These are phyloP conservation scores for Phlyctochytrium bullatum DNA, from an alignment of 192 early-diverging fungal species.

Conservation along the genomic window DNA sequence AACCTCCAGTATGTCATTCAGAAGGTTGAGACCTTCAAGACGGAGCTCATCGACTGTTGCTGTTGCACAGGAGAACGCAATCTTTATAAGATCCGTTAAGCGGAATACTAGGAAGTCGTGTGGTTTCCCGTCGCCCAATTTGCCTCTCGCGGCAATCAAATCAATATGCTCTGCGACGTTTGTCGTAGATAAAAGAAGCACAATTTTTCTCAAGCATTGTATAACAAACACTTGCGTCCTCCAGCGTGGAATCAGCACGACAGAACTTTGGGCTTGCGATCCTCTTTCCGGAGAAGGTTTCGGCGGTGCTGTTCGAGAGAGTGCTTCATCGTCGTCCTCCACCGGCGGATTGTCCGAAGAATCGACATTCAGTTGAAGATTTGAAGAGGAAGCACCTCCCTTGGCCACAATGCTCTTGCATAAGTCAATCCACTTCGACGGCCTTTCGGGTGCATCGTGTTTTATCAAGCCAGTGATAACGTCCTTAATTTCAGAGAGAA, in stretches of 20 bases:
- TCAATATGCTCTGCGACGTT: conserved; percentile 68
- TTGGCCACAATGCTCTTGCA: conserved; percentile 76
- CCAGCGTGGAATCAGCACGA: conserved; percentile 62
- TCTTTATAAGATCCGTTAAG: conserved; percentile 82
- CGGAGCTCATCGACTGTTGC: conserved; percentile 70
- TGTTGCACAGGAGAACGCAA: conserved; percentile 87
- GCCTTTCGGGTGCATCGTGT: conserved; percentile 53
- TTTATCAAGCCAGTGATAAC: conserved; percentile 39
- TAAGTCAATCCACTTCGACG: conserved; percentile 80
- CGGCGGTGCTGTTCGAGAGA: conserved; percentile 15
- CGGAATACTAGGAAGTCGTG: conserved; percentile 73
- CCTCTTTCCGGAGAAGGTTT: conserved; percentile 16
- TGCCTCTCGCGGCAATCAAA: conserved; percentile 52
- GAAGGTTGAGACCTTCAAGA: conserved; percentile 72
- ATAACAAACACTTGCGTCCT: conserved; percentile 79
- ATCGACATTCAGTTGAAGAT: conserved; percentile 13
- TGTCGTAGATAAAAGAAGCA: conserved; percentile 57
- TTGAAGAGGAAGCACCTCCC: conserved; percentile 41
- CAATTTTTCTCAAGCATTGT: conserved; percentile 65
- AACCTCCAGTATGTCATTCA: conserved; percentile 74
- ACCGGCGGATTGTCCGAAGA: conserved; percentile 16
- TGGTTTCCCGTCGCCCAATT: conserved; percentile 8
- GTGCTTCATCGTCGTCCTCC: conserved; percentile 43
- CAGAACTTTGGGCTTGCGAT: conserved; percentile 3
- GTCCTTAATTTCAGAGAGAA: conserved; percentile 56